Base-by-base conservation (phyloP, 1,139 yeast genomes). In the Hansenula lynferdii region DNA sequence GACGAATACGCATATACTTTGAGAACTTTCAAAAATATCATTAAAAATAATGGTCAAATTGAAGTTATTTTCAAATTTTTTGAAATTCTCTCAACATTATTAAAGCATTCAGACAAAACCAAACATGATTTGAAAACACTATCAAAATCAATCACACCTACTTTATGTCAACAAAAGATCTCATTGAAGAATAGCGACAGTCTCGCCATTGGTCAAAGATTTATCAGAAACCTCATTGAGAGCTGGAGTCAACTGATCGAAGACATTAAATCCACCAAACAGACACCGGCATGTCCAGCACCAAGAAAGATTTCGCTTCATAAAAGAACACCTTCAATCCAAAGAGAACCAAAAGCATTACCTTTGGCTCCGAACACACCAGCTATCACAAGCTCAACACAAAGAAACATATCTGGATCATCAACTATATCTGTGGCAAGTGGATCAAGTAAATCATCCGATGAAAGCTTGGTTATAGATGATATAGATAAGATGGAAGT, bases 111-210 rank as follows among this genome's bases (percentile, higher is more conserved):
- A 5, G 51, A 54, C 3, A 42, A 47, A 0, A 75, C 84, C 3
- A 67, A 64, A 42, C 81, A 77, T 47, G 69, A 67, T 8, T 48
- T 70, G 8, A 57, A 57, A 19, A 61, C 77, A 1, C 50, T 79
- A 28, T 62, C 80, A 27, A 75, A 69, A 51, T 60, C 76, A 22
- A 54, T 78, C 31, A 61, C 75, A 8, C 72, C 75, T 35, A 68
- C 79, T 23, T 48, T 79, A 28, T 72, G 80, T 42, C 77, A 76
- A 42, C 77, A 75, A 50, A 60, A 67, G 33, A 56, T 72, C 3
- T 70, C 73, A 23, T 61, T 62, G 20, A 58, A 65, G 38, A 72
- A 67, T 43, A 68, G 69, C 34, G 74, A 72, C 42, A 61, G 66
- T 40, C 53, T 76, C 16, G 62, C 69, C 12, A 64, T 77, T 16